Base-by-base conservation (phyloP, 1,139 yeast species). In the Geotrichum carabidarum region DNA sequence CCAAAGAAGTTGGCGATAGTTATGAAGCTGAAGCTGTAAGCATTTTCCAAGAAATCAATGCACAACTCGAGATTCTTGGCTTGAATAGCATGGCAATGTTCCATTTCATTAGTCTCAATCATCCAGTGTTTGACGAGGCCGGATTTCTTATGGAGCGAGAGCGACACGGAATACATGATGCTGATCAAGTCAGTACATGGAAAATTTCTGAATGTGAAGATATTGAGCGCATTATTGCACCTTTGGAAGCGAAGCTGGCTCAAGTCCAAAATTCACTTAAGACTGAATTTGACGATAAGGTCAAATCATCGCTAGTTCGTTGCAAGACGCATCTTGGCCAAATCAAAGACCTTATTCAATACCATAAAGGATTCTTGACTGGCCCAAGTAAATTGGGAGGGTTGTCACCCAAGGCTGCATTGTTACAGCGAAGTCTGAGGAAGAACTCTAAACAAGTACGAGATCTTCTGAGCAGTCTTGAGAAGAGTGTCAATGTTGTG, bases 391-490 rank as follows among this genome's bases (percentile, higher is more conserved):
- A 50, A 18, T 53, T 60, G 35, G 55, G 68, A 40, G 53, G 60
- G 8, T 50, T 65, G 44, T 66, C 68, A 1, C 61, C 62, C 9
- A 59, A 59, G 15, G 68, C 65, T 1, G 64, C 64, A 11, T 61
- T 63, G 37, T 55, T 65, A 17, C 66, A 64, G 53, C 56, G 60
- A 22, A 57, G 57, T 40, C 45, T 65, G 17, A 53, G 66, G 11
- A 53, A 47, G 37, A 46, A 38, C 3, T 22, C 60, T 11, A 52
- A 57, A 11, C 48, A 45, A 11, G 51, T 63, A n/a, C 63, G 58
- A 27, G 52, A 57, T 14, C 52, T 57, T 11, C 54, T 65, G 31
- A 51, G 54, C 18, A 51, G 57, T n/a, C 45, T 35, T 22, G 50
- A 47, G 42, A 47, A 32, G 14, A 42, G 44, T 30, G 35, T 46